Evolutionary conservation across 129 eudicot species (phyloP).

Genomic region (Flaveria bidentis): DNA sequence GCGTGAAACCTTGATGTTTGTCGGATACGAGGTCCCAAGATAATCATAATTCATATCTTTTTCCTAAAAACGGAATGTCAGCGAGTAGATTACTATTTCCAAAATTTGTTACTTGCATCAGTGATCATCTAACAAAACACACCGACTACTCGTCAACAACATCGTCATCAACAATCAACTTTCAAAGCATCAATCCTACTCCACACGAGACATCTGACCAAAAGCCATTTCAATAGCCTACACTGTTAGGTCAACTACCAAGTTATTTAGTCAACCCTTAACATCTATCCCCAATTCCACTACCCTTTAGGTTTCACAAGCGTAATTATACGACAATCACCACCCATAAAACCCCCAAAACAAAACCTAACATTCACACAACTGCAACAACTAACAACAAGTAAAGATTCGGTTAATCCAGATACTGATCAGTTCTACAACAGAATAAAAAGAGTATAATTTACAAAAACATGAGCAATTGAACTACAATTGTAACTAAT

Average conservation of each 20-base stretch:
- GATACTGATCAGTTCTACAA: conserved; percentile 4
- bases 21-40: neutral
- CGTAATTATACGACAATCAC: neutral
- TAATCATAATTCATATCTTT: neutral
- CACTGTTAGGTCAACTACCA: conserved; percentile 17
- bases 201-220: neutral
- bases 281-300: neutral
- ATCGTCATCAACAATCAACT: neutral
- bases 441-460: neutral
- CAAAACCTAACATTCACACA: conserved; percentile 18
- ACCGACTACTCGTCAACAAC: neutral
- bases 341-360: neutral
- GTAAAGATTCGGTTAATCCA: conserved; percentile 1
- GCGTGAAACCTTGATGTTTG: neutral
- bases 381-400: conserved; percentile 12
- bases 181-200: neutral
- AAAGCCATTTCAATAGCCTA: neutral
- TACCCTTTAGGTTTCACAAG: conserved; percentile 14
- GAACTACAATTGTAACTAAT: neutral
- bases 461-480: conserved; percentile 8
- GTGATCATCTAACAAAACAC: conserved; percentile 7
- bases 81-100: neutral
- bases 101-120: conserved; percentile 11
- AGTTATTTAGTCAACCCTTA: conserved; percentile 22
- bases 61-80: neutral